phyloP scores from a whole-genome alignment of 2,329 filamentous ascomycete genomes.

The Proliferodiscus dingleyae region DNA sequence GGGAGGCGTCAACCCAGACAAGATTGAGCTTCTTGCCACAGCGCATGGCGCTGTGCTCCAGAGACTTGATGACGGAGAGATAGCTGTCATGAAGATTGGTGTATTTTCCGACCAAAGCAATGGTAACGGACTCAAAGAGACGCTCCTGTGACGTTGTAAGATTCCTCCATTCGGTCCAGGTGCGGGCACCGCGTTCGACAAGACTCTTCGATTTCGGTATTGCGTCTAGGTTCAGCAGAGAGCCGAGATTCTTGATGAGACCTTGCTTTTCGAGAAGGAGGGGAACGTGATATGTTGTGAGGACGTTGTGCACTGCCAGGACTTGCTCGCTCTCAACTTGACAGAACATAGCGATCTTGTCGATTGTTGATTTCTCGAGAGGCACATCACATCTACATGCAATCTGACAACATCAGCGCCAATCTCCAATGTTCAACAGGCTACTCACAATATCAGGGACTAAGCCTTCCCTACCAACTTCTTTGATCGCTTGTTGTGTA shows the following conservation, averaged over 20 bases:
- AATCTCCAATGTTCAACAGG: background rate
- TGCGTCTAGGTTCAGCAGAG: constrained; percentile 60
- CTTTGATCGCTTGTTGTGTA: constrained; percentile 84
- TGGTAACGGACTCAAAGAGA: constrained; percentile 65
- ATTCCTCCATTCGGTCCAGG: constrained; percentile 74
- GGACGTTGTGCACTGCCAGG: constrained; percentile 82
- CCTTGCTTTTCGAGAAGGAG: constrained; percentile 83
- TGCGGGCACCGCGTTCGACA: constrained; percentile 57
- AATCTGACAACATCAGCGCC: constrained; percentile 49
- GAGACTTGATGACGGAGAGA: constrained; percentile 74
- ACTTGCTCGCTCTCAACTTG: constrained; percentile 84
- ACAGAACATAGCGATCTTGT: constrained; percentile 86
- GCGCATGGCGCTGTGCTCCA: constrained; percentile 89
- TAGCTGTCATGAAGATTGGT: constrained; percentile 80
- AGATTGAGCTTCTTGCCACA: constrained; percentile 76
- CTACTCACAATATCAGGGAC: constrained; percentile 25
- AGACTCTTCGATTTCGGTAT: constrained; percentile 49
- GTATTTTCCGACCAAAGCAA: constrained; percentile 93
- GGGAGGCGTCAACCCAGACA: constrained; percentile 77
- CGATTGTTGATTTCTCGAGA: constrained; percentile 67
- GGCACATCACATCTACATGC: constrained; percentile 83
- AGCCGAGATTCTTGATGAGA: constrained; percentile 61
- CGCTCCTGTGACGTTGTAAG: constrained; percentile 64
- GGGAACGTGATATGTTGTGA: constrained; percentile 90
- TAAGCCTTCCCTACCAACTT: constrained; percentile 64